Evolutionary conservation across 305 asterid species (phyloP), one percentile per base, ranked within the genome.

Genomic region (Solanum hybrid): DNA sequence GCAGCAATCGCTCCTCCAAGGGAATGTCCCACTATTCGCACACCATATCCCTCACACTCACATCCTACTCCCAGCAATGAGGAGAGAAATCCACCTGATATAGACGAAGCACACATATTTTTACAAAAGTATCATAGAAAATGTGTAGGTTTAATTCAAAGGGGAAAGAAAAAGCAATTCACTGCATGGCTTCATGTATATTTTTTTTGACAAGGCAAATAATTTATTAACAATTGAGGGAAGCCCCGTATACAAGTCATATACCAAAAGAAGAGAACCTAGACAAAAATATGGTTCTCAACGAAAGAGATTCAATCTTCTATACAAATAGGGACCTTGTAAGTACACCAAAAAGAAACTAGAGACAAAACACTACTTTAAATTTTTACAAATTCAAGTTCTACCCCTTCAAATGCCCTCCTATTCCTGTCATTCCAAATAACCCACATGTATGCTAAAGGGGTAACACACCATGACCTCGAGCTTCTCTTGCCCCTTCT

Each of bases 1-100:
- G 92, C 86, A 84, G 92, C 92, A 84, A 91, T 91, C 27, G 91
- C 89, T 69, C 91, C 92, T 88, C 91, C 92, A 38, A 91, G 92
- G 82, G 92, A 91, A 85, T 91, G 92, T 79, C 92, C 92, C 24
- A 91, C 92, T 64, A 91, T 88, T 64, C 88, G 90, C 46, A 91
- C 46, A 56, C 89, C 89, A 88, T 91, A 91, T 64, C 91, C 91
- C 13, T 89, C 90, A 85, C 92, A 89, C 79, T 91, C 92, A 31
- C 91, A 86, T 76, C 92, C 88, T 36, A 71, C 71, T 75, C 90
- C 90, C 71, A 91, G 81, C 87, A 91, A 86, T 20, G 91, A 87
- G 29, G 92, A 88, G 69, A 89, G 91, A 79, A 82, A 91, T 31
- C 92, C 92, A 91, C 91, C 91, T 87, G 73, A 69, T 31, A 56